Evolutionary conservation across 148 eudicot species (phyloP).

Genomic region (Nepenthes gracilis): DNA sequence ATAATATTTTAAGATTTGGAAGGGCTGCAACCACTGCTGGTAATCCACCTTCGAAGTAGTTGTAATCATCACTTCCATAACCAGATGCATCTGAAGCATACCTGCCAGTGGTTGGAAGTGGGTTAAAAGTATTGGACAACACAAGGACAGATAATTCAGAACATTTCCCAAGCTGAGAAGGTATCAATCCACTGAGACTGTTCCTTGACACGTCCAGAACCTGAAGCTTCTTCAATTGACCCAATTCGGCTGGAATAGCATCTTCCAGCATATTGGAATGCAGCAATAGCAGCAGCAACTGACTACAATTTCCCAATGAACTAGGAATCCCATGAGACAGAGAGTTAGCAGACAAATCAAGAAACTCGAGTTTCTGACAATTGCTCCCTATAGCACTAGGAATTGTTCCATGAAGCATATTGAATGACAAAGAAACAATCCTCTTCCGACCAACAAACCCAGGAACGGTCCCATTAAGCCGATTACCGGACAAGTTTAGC

Average conservation of each 20-base stretch:
- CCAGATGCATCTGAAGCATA: slow-evolving; percentile 1
- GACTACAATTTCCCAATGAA: slow-evolving; percentile 35
- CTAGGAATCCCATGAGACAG: slow-evolving; percentile 36
- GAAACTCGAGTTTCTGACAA: slow-evolving; percentile 46
- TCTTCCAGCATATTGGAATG: slow-evolving; percentile 39
- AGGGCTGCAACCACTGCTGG: slow-evolving; percentile 30
- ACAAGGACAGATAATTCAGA: slow-evolving; percentile 40
- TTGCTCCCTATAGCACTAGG: slow-evolving; percentile 37
- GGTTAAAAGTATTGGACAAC: slow-evolving; percentile 20
- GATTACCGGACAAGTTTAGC: slow-evolving; percentile 56
- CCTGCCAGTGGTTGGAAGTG: neutral
- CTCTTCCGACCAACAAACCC: slow-evolving; percentile 32
- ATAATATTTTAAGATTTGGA: slow-evolving; percentile 24
- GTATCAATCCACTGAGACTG: slow-evolving; percentile 41
- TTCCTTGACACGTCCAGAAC: slow-evolving; percentile 60
- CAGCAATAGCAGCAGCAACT: slow-evolving; percentile 33
- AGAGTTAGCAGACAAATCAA: slow-evolving; percentile 46
- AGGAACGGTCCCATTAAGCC: slow-evolving; percentile 41
- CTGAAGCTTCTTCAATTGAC: slow-evolving; percentile 32
- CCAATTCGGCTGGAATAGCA: slow-evolving; percentile 39
- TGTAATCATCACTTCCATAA: slow-evolving; percentile 12
- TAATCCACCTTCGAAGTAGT: slow-evolving; percentile 35
- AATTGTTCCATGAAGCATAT: slow-evolving; percentile 31
- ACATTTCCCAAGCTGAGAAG: slow-evolving; percentile 38
- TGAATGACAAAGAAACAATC: slow-evolving; percentile 45